A percentile compares a stretch with the other conserved stretches of the same genome.
Conservation (phyloP, 352 stramenopile genomes). For the Globisporangium cystogenes region DNA sequence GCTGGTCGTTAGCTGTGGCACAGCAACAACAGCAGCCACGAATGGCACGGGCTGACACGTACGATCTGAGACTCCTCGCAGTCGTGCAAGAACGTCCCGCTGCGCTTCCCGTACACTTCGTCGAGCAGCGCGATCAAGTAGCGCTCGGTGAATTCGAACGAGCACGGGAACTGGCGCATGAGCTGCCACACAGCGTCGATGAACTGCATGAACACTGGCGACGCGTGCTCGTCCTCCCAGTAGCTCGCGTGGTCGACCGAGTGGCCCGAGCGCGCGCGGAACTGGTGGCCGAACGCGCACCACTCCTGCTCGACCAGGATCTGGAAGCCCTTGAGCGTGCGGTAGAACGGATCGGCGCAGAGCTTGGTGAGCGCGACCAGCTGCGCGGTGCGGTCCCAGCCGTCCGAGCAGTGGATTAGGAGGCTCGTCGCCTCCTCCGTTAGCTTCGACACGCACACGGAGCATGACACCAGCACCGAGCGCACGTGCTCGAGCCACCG, state of each 20-base stretch:
- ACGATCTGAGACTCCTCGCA: conserved; percentile 88
- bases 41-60: conserved; percentile 5
- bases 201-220: conserved; percentile 99
- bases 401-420: conserved; percentile 98
- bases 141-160: conserved; percentile 97
- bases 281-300: conserved; percentile 98
- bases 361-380: conserved; percentile 94
- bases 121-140: conserved; percentile 93
- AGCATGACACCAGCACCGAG: conserved; percentile 84
- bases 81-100: conserved; percentile 97
- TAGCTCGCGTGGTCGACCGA: conserved; percentile 61
- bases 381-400: conserved; percentile 98
- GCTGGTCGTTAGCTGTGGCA: not conserved
- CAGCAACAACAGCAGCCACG: not conserved
- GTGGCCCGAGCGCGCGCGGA: conserved; percentile 88
- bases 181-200: conserved; percentile 98
- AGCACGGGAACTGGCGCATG: conserved; percentile 93
- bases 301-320: conserved; percentile 99
- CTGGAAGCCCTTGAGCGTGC: conserved; percentile 95
- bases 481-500: conserved; percentile 80
- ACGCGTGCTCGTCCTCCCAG: conserved; percentile 94
- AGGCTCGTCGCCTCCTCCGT: conserved; percentile 88
- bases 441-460: conserved; percentile 88
- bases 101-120: conserved; percentile 95
- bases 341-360: conserved; percentile 96